A percentile compares a stretch with the other conserved stretches of the same genome.
Conservation (phyloP, 208 protist species). For the Balamuthia mandrillaris region DNA sequence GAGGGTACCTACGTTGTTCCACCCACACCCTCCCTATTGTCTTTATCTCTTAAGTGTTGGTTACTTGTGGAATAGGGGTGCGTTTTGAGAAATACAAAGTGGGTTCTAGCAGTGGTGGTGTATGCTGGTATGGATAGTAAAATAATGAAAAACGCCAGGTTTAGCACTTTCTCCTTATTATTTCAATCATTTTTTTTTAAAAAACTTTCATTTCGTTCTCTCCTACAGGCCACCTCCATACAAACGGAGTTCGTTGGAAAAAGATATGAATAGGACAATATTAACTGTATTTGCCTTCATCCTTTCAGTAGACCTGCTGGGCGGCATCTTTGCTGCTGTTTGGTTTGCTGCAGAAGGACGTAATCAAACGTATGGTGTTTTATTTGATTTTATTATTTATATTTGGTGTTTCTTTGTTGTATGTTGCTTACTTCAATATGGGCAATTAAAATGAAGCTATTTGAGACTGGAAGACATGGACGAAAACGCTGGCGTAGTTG, state of each 20-base stretch:
- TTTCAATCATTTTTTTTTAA: neutral
- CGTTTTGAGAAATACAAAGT: constrained; percentile 55
- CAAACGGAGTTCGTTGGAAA: constrained; percentile 61
- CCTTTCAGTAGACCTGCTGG: constrained; percentile 47
- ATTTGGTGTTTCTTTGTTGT: too few species aligned
- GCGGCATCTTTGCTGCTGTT: constrained; percentile 39
- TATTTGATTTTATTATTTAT: too few species aligned
- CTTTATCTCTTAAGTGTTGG: neutral
- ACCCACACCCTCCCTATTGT: neutral
- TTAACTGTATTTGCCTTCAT: constrained; percentile 58
- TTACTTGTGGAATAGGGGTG: constrained; percentile 34
- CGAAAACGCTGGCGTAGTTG: neutral
- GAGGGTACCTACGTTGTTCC: neutral
- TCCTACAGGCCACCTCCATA: constrained; percentile 40
- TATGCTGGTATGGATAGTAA: constrained; percentile 72
- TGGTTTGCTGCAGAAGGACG: neutral
- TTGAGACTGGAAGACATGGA: constrained; percentile 9
- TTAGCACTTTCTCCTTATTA: neutral
- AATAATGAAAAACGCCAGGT: constrained; percentile 59
- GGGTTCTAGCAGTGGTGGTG: constrained; percentile 56
- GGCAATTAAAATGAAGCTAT: too few species aligned
- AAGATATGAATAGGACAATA: constrained; percentile 54
- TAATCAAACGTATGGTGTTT: constrained; percentile 8
- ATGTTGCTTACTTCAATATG: too few species aligned
- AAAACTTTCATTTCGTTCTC: constrained; percentile 37